Evolutionary conservation across 768 basidiomycete species (phyloP), one percentile per base, ranked within the genome.

Genomic region (Termitomyces titanicus): DNA sequence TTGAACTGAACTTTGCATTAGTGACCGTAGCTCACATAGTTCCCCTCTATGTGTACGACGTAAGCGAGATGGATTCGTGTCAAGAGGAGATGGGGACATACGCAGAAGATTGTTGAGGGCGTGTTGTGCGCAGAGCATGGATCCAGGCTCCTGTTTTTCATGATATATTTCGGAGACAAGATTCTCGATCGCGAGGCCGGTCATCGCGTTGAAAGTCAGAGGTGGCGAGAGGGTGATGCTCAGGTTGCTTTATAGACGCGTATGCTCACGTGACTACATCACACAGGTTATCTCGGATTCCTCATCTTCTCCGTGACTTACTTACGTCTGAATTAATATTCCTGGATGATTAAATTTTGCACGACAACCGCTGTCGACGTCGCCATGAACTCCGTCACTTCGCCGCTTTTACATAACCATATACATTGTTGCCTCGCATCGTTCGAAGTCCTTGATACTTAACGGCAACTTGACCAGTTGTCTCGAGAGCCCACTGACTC

Each of bases 41-140:
- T 73, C 56, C 72, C 74, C 61, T 78, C 77, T 78, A 49, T 39
- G 3, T 38, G 27, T 53, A 56, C 48, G 29, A 55, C 10, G 55
- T 51, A 49, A 50, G 61, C 48, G 46, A 51, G 13, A 57, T 48
- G 45, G 40, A 58, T 49, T 10, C 24, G 47, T 52, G 51, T 47
- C 42, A 53, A 54, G 61, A 37, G 54, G 15, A 39, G 20, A 49
- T 45, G 37, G 37, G 53, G 39, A 78, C 86, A 59, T 62, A 92
- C 91, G 91, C 29, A 93, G 76, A 18, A 94, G 75, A 17, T 82
- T 81, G 66, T 93, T 94, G 31, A 94, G 75, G 8, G 92, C 89
- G 71, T 94, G 89, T 65, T 93, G 91, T 12, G 91, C 92, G 66
- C 92, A 94, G 29, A 93, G 79, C 82, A 89, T 89, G 2, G 89